These are phyloP conservation scores for Pythium oligandrum DNA, from an alignment of 352 stramenopile genomes.

Conservation along the genomic window DNA sequence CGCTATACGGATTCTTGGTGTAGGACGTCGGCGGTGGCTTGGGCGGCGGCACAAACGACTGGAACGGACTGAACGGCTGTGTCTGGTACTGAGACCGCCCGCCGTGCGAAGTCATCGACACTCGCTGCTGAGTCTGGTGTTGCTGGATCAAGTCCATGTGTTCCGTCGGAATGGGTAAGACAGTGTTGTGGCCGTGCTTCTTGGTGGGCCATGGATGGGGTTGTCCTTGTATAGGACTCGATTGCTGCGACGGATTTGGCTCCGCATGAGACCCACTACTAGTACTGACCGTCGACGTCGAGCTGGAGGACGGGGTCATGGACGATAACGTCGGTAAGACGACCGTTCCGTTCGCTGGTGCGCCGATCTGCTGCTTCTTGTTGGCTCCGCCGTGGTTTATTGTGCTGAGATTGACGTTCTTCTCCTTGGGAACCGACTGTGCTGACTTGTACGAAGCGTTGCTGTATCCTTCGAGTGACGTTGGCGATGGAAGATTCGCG, in stretches of 20 bases:
- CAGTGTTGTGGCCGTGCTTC: conserved; percentile 3
- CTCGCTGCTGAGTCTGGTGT: conserved; percentile 15
- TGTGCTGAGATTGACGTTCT: no score
- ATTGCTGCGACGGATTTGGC: conserved; percentile 7
- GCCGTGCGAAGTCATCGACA: conserved; percentile 62
- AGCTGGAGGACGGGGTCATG: conserved; percentile 25
- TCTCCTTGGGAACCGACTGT: no score
- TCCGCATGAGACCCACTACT: background rate
- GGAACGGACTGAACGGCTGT: conserved; percentile 22
- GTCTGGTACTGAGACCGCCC: conserved; percentile 11
- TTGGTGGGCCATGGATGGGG: background rate
- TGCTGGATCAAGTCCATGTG: conserved; percentile 38
- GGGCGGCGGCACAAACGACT: conserved; percentile 23
- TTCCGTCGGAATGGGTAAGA: conserved; percentile 22
- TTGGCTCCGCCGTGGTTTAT: no score
- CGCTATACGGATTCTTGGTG: conserved; percentile 36
- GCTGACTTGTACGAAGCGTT: no score
- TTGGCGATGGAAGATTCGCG: no score
- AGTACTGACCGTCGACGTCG: conserved; percentile 19
- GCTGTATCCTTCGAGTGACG: no score
- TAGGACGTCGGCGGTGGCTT: conserved; percentile 55
- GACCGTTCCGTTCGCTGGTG: background rate
- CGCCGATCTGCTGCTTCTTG: no score
- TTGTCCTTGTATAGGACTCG: background rate
- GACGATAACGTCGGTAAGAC: conserved; percentile 18